Evolutionary conservation across 306 rosid genomes (phyloP), one percentile per base, ranked within the genome.

Genomic region (Quillaja saponaria): DNA sequence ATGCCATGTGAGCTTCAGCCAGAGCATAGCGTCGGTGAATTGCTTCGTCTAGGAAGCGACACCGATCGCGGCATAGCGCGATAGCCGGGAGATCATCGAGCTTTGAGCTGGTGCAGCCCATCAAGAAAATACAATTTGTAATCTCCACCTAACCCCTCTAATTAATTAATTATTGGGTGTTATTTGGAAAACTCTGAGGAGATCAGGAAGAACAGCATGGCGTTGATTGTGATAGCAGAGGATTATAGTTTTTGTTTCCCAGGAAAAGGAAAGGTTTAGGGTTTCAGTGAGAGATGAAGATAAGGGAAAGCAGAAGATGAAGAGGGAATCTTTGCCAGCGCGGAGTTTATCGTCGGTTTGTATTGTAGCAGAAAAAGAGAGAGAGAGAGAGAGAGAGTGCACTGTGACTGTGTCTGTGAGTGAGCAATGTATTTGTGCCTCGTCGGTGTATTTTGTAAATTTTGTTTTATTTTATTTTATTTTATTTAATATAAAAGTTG

Each of bases 81-180:
- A 94, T 96, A n/a, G 99, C 99, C 0, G 94, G 95, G 1, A 80
- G 90, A 68, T 94, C 99, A 25, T 94, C 99, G 74, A 83, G 78
- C 88, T 94, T 94, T 1, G 99, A 94, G 84, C 72, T 85, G 64
- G 90, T 50, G 67, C 99, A 94, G 21, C 99, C 99, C 99, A 94
- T 78, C 15, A 39, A 39, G n/a, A n/a, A n/a, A n/a, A 10, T n/a
- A 17, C n/a, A 42, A 19, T 49, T 13, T n/a, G 42, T 13, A 40
- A 20, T 1, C 12, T 12, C 6, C 44, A 39, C 12, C 13, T 39
- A 8, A 2, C 3, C 13, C 13, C 4, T 31, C 1, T 3, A 33
- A 13, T 13, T 5, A 47, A 6, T 3, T 3, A 16, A 46, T 10
- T 11, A 47, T 3, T 4, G 13, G 13, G 17, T 13, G 6, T n/a